A percentile compares a stretch with the other conserved stretches of the same genome.
Conservation (phyloP, 2,329 filamentous ascomycete genomes). For the Lecanicillium sp. region DNA sequence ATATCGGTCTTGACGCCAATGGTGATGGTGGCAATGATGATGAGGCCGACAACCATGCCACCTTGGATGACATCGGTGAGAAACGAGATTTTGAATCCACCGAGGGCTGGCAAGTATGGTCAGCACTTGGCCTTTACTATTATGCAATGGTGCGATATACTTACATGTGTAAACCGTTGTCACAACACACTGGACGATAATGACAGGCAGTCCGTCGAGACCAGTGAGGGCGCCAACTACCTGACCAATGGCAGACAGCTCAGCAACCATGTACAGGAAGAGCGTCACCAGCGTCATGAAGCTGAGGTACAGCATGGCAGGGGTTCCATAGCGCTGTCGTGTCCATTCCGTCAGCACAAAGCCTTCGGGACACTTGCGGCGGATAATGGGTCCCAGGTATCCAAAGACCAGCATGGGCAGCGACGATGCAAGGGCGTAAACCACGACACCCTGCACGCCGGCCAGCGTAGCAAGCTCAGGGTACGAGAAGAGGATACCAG, state of each 20-base stretch:
- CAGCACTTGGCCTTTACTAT: not conserved
- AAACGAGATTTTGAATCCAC: slow-evolving; percentile 79
- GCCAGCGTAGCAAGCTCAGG: slow-evolving; percentile 72
- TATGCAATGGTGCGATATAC: slow-evolving; percentile 13
- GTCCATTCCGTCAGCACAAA: slow-evolving; percentile 85
- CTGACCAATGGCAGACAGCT: slow-evolving; percentile 74
- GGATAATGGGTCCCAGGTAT: slow-evolving; percentile 66
- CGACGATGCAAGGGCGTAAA: slow-evolving; percentile 67
- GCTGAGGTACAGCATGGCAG: slow-evolving; percentile 66
- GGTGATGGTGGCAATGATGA: slow-evolving; percentile 70
- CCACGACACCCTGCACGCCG: slow-evolving; percentile 69
- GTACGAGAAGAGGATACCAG: slow-evolving; percentile 76
- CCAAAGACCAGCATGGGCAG: slow-evolving; percentile 70
- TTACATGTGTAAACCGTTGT: slow-evolving; percentile 79
- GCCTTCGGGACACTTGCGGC: slow-evolving; percentile 71
- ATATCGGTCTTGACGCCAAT: slow-evolving; percentile 70
- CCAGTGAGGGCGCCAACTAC: slow-evolving; percentile 69
- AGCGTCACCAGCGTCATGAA: slow-evolving; percentile 72
- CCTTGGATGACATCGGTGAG: slow-evolving; percentile 78
- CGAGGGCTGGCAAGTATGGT: slow-evolving; percentile 49
- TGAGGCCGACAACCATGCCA: slow-evolving; percentile 65
- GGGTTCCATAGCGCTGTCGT: slow-evolving; percentile 64
- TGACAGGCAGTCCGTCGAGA: slow-evolving; percentile 62
- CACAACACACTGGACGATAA: slow-evolving; percentile 70
- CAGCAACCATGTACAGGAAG: slow-evolving; percentile 81